Percentiles rank a stretch among this genome's conserved stretches.
phyloP scores from a whole-genome alignment of 2,329 filamentous ascomycete genomes.

The Aspergillus terreus region DNA sequence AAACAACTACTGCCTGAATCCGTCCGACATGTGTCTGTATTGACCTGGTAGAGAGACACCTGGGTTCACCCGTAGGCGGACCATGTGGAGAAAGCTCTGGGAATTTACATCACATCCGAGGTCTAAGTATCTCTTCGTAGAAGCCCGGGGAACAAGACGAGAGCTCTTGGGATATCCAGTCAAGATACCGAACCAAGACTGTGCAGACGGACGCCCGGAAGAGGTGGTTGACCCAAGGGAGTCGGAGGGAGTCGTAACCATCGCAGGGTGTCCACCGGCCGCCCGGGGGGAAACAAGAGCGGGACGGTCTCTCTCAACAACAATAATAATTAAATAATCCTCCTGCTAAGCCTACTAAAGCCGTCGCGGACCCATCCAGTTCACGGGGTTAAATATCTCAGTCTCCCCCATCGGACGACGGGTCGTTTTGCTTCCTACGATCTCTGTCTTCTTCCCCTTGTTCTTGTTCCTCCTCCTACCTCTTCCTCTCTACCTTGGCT shows the following conservation, averaged over 20 bases:
- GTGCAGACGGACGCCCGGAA: slow-evolving; percentile 6
- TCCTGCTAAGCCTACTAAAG: neutral
- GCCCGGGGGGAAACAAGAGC: slow-evolving; percentile 11
- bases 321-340: slow-evolving; percentile 1
- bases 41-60: no score
- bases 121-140: neutral
- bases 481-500: neutral
- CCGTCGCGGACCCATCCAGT: no score
- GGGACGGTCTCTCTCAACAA: slow-evolving; percentile 17
- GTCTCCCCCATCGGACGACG: no score
- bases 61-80: neutral
- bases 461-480: slow-evolving; percentile 6
- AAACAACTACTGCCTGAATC: no score
- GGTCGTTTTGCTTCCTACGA: neutral
- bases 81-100: neutral
- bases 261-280: slow-evolving; percentile 13
- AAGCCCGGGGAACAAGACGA: neutral
- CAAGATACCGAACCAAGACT: no score
- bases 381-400: no score
- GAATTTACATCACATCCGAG: neutral
- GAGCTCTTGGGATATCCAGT: neutral
- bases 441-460: slow-evolving; percentile 1
- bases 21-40: no score
- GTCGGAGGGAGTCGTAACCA: neutral
- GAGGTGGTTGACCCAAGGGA: neutral